Conservation (phyloP, 495 filamentous ascomycete species). For the Aspergillus biplanus region DNA sequence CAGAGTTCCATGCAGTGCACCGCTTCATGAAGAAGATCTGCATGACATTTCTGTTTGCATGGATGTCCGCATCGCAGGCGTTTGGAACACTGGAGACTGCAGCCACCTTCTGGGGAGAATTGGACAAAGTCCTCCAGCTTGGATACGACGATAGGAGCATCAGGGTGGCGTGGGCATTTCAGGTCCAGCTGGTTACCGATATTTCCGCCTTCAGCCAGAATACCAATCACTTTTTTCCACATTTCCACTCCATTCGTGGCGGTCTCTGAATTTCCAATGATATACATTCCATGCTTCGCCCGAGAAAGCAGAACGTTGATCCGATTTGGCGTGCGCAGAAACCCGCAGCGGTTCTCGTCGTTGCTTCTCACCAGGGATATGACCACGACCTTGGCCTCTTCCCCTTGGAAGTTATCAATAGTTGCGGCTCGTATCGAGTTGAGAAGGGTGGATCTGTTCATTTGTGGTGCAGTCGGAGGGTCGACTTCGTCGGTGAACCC, state of each 20-base stretch:
- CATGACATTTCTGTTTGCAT: constrained; percentile 73
- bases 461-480: not conserved
- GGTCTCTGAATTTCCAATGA: constrained; percentile 73
- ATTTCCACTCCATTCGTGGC: constrained; percentile 56
- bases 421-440: constrained; percentile 70
- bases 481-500: constrained; percentile 39
- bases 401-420: constrained; percentile 86
- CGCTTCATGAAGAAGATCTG: constrained; percentile 63
- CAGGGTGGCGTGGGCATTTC: constrained; percentile 69
- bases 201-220: constrained; percentile 52
- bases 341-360: constrained; percentile 62
- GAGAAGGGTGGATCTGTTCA: constrained; percentile 49
- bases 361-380: constrained; percentile 84
- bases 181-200: constrained; percentile 61
- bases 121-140: constrained; percentile 64
- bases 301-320: constrained; percentile 79
- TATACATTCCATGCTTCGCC: constrained; percentile 82
- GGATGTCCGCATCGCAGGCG: constrained; percentile 73
- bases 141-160: constrained; percentile 57
- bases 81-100: constrained; percentile 59
- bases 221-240: constrained; percentile 68
- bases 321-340: constrained; percentile 73
- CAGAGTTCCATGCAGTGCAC: constrained; percentile 67
- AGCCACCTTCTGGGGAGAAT: constrained; percentile 74
- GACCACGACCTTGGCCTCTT: constrained; percentile 78